These are phyloP conservation scores for Obelidium mucronatum DNA, from an alignment of 192 early-diverging fungal species.

Conservation along the genomic window DNA sequence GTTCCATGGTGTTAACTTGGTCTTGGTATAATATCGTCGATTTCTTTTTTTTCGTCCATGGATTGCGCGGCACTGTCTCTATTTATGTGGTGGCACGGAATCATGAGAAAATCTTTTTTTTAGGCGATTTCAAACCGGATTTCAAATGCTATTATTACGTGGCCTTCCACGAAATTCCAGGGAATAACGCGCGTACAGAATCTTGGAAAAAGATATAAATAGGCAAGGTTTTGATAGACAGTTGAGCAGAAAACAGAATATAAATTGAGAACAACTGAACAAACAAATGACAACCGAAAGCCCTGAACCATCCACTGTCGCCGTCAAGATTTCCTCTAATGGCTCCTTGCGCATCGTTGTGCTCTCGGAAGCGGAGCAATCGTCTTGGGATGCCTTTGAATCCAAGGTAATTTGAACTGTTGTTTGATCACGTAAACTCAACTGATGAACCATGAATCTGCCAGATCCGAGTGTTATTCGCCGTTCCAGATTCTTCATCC, in stretches of 20 bases:
- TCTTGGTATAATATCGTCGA: neutral
- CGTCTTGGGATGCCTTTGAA: slow-evolving; percentile 22
- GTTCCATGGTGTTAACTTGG: slow-evolving; percentile 13
- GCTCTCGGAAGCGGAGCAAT: slow-evolving; percentile 9
- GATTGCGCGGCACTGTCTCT: neutral
- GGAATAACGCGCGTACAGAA: neutral
- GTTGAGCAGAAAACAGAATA: no score
- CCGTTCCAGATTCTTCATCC: neutral
- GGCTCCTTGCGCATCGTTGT: slow-evolving; percentile 17
- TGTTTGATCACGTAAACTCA: neutral
- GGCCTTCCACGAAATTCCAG: neutral
- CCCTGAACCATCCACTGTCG: no score
- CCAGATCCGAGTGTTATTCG: slow-evolving; percentile 33
- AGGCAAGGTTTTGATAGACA: no score
- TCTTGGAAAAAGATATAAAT: neutral
- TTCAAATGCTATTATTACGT: neutral
- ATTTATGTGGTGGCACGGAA: neutral
- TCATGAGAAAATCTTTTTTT: neutral
- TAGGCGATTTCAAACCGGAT: neutral
- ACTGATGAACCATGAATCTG: neutral
- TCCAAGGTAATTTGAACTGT: neutral
- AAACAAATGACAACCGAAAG: no score
- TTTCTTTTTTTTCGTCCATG: neutral
- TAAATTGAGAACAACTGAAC: no score
- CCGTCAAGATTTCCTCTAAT: slow-evolving; percentile 31